Base-by-base conservation (phyloP, 305 asterid species). In the Stenogyne calaminthoides region DNA sequence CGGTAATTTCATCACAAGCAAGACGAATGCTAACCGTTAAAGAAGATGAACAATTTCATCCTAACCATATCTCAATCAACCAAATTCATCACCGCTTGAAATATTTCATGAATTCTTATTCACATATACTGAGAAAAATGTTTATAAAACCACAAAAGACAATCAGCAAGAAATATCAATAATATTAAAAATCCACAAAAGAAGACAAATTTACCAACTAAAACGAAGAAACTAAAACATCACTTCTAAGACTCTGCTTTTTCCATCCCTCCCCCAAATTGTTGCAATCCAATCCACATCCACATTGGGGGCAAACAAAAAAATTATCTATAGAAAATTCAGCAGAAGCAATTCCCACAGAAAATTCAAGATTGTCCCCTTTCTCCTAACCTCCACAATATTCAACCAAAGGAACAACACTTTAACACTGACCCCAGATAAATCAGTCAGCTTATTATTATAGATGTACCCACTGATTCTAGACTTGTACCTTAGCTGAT, bases 221-320 rank as follows among this genome's bases (percentile, higher is more conserved):
- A 63, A 74, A 15, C 29, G 83, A 77, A 59, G 84, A 62, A 77
- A 77, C 67, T 27, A 78, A 18, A 25, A 71, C 42, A 64, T 61
- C 78, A 54, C 42, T 67, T 57, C 51, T 20, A 22, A 65, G 27
- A 34, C 44, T 46, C 59, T 3, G 71, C 74, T 12, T 65, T 56
- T 65, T 32, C 69, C 49, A 7, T 56, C 12, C 78, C 54, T 49
- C 71, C 9, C 7, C 81, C 72, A 71, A 61, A 37, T 25, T 6
- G 9, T 82, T 70, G 71, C 93, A 88, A 71, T 80, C 62, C 81
- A 88, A 84, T 12, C 93, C 93, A 65, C 93, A 85, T 7, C 93
- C 93, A 20, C 93, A 88, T 73, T 79, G 90, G 0, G 93, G 93
- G 16, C 81, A 74, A 32, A 78, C 69, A n/a, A 27, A 54, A 22